A percentile compares a stretch with the other conserved stretches of the same genome.
These are phyloP conservation scores for Nicotiana paniculata DNA, from an alignment of 257 asterid genomes.

Conservation along the genomic window DNA sequence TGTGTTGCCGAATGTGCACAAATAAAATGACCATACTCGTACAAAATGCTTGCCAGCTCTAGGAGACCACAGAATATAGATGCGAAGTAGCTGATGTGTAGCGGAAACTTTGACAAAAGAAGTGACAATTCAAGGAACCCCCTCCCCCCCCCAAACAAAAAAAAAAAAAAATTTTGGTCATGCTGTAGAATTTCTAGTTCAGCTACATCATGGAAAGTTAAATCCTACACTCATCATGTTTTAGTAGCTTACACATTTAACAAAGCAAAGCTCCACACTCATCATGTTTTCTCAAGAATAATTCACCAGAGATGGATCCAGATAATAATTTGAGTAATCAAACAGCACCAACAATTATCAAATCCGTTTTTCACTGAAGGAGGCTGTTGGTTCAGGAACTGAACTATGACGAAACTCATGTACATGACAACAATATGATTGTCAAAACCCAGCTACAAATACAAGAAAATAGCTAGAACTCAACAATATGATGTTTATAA, in stretches of 20 bases:
- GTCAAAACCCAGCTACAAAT: neutral
- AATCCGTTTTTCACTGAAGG: neutral
- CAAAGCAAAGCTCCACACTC: neutral
- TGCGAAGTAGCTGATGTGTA: neutral
- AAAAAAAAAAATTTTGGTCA: neutral
- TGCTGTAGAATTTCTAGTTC: neutral
- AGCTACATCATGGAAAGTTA: neutral
- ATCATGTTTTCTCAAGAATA: neutral
- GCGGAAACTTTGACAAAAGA: neutral
- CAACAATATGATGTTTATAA: neutral
- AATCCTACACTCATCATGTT: neutral
- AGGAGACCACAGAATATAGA: neutral
- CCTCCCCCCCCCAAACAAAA: neutral
- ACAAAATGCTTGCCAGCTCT: neutral
- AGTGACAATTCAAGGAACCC: neutral
- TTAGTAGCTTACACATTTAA: neutral
- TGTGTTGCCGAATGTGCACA: neutral
- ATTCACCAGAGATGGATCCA: neutral
- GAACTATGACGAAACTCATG: neutral
- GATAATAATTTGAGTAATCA: slow-evolving; percentile 3
- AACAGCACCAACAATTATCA: neutral
- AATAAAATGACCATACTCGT: neutral
- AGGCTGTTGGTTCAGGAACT: neutral
- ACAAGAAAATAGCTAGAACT: neutral
- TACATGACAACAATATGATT: neutral